phyloP scores from a whole-genome alignment of 2,329 filamentous ascomycete species.

The Trichocomaceae sp. region DNA sequence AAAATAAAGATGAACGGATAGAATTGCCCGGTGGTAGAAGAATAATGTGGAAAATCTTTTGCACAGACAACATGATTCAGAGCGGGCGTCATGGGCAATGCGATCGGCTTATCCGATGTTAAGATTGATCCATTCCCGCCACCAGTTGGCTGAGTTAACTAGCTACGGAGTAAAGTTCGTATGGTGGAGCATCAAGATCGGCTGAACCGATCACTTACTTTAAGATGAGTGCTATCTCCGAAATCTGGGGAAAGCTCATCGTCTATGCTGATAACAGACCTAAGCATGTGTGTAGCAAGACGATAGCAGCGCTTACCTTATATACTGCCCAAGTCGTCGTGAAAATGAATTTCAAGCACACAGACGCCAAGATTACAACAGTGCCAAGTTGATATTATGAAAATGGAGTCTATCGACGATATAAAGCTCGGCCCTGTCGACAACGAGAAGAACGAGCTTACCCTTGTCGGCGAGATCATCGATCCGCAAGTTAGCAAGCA shows the following conservation, averaged over 20 bases:
- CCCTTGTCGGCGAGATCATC: neutral
- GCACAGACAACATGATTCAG: too few relatives aligned
- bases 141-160: too few relatives aligned
- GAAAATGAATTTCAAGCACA: neutral
- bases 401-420: neutral
- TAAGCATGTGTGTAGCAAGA: neutral
- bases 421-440: neutral
- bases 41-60: too few relatives aligned
- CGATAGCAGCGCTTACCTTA: neutral
- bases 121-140: too few relatives aligned
- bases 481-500: neutral
- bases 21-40: too few relatives aligned
- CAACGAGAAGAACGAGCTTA: neutral
- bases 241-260: neutral
- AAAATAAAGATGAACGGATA: too few relatives aligned
- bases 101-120: neutral
- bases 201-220: neutral
- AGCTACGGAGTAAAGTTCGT: too few relatives aligned
- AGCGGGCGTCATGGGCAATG: neutral
- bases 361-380: neutral
- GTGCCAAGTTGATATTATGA: neutral
- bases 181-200: neutral
- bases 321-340: neutral
- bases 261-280: neutral
- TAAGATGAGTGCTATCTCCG: neutral